phyloP scores from a whole-genome alignment of 208 protist genomes.

The Leishmania tropica region DNA sequence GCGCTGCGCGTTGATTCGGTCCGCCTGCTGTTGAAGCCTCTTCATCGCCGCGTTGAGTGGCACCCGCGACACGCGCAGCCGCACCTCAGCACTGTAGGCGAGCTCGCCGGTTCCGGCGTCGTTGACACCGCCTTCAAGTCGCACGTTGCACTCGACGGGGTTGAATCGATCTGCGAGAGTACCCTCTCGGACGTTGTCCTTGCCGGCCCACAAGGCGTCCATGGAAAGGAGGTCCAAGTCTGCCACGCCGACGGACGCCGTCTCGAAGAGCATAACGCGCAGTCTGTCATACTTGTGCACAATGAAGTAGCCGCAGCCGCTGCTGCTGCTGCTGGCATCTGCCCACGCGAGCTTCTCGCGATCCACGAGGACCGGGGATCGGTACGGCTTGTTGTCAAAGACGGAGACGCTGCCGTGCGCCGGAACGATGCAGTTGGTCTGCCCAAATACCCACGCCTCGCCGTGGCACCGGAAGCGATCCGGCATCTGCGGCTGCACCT shows the following conservation, averaged over 20 bases:
- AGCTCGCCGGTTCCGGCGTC: background rate
- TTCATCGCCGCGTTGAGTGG: conserved; percentile 38
- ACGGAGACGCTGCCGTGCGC: conserved; percentile 25
- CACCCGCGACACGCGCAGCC: conserved; percentile 52
- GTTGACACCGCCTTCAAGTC: conserved; percentile 21
- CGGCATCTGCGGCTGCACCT: conserved; percentile 60
- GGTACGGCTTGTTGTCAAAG: conserved; percentile 46
- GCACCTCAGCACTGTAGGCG: conserved; percentile 40
- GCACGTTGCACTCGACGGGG: conserved; percentile 33
- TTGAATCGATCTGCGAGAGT: conserved; percentile 34
- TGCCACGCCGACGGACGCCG: conserved; percentile 57
- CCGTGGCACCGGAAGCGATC: conserved; percentile 72
- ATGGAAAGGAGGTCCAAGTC: conserved; percentile 69
- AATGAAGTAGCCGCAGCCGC: conserved; percentile 44
- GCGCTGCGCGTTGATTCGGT: conserved; percentile 32
- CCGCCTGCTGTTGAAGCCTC: conserved; percentile 28
- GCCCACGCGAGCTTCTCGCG: conserved; percentile 52
- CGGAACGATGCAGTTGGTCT: conserved; percentile 25
- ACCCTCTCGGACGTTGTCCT: conserved; percentile 8
- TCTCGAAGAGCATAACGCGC: conserved; percentile 71
- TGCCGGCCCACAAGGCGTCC: conserved; percentile 39
- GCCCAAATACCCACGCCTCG: conserved; percentile 69
- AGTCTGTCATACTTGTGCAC: conserved; percentile 77
- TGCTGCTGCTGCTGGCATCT: conserved; percentile 4
- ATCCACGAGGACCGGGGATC: conserved; percentile 59